phyloP scores from a whole-genome alignment of 2,329 filamentous ascomycete genomes.

The Cladophialophora chaetospira region DNA sequence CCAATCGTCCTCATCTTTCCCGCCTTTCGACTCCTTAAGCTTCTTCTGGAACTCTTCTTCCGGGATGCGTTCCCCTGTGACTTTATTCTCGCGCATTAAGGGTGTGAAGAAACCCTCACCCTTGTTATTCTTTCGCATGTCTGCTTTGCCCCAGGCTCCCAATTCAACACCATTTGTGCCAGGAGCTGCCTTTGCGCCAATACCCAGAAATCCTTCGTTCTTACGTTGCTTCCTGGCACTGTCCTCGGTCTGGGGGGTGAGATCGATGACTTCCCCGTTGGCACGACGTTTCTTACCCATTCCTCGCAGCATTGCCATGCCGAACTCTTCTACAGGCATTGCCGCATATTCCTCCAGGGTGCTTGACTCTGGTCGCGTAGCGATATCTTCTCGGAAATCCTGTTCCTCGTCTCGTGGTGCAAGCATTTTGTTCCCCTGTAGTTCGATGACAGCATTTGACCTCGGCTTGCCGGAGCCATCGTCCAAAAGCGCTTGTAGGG shows the following conservation, averaged over 20 bases:
- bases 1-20: slow-evolving; percentile 47
- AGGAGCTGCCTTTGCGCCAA: slow-evolving; percentile 74
- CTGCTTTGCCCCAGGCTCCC: slow-evolving; percentile 73
- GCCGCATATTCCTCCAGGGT: slow-evolving; percentile 82
- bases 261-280: slow-evolving; percentile 52
- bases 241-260: slow-evolving; percentile 44
- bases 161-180: slow-evolving; percentile 62
- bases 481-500: slow-evolving; percentile 67
- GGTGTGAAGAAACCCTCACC: slow-evolving; percentile 60
- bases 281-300: slow-evolving; percentile 86
- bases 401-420: slow-evolving; percentile 49
- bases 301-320: slow-evolving; percentile 81
- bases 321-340: slow-evolving; percentile 92
- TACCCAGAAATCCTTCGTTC: slow-evolving; percentile 78
- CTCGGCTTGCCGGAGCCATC: slow-evolving; percentile 49
- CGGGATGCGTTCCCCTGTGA: slow-evolving; percentile 63
- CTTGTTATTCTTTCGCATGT: slow-evolving; percentile 55
- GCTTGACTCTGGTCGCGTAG: slow-evolving; percentile 71
- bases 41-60: slow-evolving; percentile 61
- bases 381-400: slow-evolving; percentile 70
- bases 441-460: slow-evolving; percentile 58
- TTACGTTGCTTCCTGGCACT: slow-evolving; percentile 58
- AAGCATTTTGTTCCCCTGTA: slow-evolving; percentile 33
- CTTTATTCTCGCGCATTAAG: slow-evolving; percentile 61
- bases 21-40: slow-evolving; percentile 53